These are phyloP conservation scores for Mycena olivaceomarginata DNA, from an alignment of 768 basidiomycete species.

Conservation along the genomic window DNA sequence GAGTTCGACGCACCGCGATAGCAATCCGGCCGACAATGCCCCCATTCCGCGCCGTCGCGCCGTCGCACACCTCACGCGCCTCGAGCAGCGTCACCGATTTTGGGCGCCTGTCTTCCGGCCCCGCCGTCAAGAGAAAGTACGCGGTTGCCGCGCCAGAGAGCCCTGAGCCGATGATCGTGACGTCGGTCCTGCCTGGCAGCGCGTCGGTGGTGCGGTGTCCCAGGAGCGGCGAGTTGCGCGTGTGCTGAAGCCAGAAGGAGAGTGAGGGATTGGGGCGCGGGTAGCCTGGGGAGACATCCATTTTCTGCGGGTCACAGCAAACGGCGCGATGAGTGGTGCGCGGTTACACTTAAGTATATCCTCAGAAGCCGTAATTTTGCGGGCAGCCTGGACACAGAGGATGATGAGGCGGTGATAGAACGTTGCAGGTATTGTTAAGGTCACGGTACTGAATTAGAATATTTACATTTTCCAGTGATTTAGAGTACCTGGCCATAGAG, in stretches of 20 bases:
- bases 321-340: too few species aligned
- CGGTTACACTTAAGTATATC: too few species aligned
- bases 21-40: conserved; percentile 51
- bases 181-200: conserved; percentile 44
- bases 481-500: too few species aligned
- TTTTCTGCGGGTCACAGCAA: not conserved
- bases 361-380: too few species aligned
- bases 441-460: too few species aligned
- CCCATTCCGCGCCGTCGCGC: conserved; percentile 55
- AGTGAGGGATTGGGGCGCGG: conserved; percentile 49
- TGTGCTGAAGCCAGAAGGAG: conserved; percentile 56
- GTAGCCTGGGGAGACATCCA: conserved; percentile 28
- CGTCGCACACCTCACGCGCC: conserved; percentile 60
- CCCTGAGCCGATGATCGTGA: conserved; percentile 60
- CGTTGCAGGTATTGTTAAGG: too few species aligned
- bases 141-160: conserved; percentile 57
- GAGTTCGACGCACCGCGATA: conserved; percentile 42
- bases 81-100: conserved; percentile 61
- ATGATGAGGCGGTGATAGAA: too few species aligned
- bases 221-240: conserved; percentile 44
- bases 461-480: too few species aligned
- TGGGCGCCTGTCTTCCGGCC: conserved; percentile 36
- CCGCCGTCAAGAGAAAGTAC: conserved; percentile 49
- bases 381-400: too few species aligned
- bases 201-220: conserved; percentile 46